Base-by-base conservation (phyloP, 495 filamentous ascomycete genomes). In the Daldinia concentrica region DNA sequence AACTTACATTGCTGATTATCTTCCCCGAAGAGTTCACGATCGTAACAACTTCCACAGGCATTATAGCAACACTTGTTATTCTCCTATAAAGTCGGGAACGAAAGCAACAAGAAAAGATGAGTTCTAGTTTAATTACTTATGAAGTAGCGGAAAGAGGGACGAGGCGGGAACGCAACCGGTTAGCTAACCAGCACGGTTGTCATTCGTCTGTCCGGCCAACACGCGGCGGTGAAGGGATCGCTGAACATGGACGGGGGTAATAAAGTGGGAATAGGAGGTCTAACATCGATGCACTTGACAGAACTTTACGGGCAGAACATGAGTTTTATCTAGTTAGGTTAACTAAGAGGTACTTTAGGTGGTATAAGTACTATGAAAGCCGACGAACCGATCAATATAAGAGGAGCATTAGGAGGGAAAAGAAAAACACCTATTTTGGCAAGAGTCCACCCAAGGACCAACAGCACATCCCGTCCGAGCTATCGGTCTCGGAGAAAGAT, bases 21-120 rank as follows among this genome's bases (percentile, higher is more conserved):
- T 97, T 95, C 64, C 93, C 93, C 65, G 93, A 96, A 75, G 91
- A 92, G 82, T 97, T 94, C 80, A 97, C 88, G 62, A 97, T 92
- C 61, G 93, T 93, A 75, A 97, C 90, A 43, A 93, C 92, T 82
- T 97, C 84, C 63, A 82, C 81, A 61, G 84, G 75, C 83, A 87
- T 80, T 82, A 74, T 69, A 64, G 50, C 62, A 43, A 62, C 45
- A 60, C 41, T 56, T 52, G 64, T 68, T 54, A 15, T 55, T 51
- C 69, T 54, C 55, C 32, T 51, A 30, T 17, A 59, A n/a, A 41
- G 58, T 70, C 43, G 61, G 56, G 54, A 52, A 64, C 51, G 32
- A 32, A 22, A 17, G 52, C 12, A 36, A 58, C 39, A 41, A 62
- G 37, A 39, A 41, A 60, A 54, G 51, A 62, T 41, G 45, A 58